These are phyloP conservation scores for Plasmodium cynomolgi DNA, from an alignment of 169 alveolate genomes.

Conservation along the genomic window DNA sequence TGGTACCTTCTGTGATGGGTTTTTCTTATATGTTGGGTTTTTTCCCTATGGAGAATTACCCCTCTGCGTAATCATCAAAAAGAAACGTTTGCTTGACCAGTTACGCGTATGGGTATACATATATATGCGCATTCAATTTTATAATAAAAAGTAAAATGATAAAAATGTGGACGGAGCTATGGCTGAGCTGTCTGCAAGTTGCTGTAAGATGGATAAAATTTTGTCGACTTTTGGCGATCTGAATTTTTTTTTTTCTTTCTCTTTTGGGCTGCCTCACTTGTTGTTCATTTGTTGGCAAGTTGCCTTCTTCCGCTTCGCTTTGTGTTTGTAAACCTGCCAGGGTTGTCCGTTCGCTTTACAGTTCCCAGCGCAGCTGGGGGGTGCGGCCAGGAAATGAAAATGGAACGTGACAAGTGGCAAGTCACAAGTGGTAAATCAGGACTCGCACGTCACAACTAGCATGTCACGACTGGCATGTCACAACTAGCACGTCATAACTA, in stretches of 20 bases:
- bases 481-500: background rate
- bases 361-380: background rate
- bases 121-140: conserved; percentile 6
- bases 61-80: background rate
- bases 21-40: background rate
- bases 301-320: background rate
- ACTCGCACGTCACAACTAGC: background rate
- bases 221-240: background rate
- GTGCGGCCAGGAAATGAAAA: background rate
- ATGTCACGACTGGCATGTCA: background rate
- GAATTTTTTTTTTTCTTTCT: background rate
- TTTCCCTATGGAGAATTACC: background rate
- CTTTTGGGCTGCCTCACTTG: background rate
- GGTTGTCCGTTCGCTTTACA: background rate
- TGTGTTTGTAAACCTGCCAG: background rate
- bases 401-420: background rate
- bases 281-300: background rate
- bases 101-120: background rate
- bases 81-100: background rate
- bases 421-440: no score
- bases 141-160: conserved; percentile 18
- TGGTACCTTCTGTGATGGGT: background rate
- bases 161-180: background rate
- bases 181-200: background rate
- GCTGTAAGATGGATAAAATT: background rate